Evolutionary conservation across 768 basidiomycete genomes (phyloP).

Genomic region (Mycena olivaceomarginata): DNA sequence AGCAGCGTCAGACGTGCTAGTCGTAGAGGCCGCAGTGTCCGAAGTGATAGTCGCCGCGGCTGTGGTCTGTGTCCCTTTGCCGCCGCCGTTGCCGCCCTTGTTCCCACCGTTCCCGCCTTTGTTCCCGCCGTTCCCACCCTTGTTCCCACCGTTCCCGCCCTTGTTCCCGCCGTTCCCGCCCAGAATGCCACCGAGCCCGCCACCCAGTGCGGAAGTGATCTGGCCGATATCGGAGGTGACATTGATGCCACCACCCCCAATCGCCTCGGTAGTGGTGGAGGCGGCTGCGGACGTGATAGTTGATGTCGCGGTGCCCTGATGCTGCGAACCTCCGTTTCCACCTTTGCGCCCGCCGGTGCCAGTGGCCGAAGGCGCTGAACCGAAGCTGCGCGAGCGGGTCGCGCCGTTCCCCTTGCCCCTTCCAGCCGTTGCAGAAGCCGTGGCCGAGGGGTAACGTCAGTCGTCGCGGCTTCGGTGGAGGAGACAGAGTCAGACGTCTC

Average conservation of each 20-base stretch:
- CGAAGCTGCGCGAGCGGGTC: too few relatives aligned
- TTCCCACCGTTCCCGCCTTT: not conserved
- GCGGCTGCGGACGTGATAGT: not conserved
- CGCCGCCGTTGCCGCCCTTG: not conserved
- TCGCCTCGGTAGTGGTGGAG: not conserved
- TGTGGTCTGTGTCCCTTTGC: not conserved
- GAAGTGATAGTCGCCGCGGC: slow-evolving; percentile 11
- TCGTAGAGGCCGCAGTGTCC: not conserved
- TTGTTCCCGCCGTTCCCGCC: too few relatives aligned
- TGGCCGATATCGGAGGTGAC: not conserved
- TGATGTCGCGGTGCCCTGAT: not conserved
- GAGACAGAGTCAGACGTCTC: not conserved
- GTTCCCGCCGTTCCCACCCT: not conserved
- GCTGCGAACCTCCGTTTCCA: not conserved
- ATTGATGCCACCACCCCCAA: not conserved
- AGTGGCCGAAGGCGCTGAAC: not conserved
- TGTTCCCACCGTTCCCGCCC: not conserved
- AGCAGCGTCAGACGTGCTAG: not conserved
- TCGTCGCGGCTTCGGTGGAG: not conserved
- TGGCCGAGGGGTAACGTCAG: not conserved
- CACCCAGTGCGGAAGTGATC: not conserved
- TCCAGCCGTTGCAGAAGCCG: not conserved
- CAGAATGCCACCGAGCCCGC: not conserved
- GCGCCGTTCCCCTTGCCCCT: too few relatives aligned
- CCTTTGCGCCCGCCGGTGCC: not conserved